Evolutionary conservation across 2,329 filamentous ascomycete species (phyloP).

Genomic region (Phoma sp.): DNA sequence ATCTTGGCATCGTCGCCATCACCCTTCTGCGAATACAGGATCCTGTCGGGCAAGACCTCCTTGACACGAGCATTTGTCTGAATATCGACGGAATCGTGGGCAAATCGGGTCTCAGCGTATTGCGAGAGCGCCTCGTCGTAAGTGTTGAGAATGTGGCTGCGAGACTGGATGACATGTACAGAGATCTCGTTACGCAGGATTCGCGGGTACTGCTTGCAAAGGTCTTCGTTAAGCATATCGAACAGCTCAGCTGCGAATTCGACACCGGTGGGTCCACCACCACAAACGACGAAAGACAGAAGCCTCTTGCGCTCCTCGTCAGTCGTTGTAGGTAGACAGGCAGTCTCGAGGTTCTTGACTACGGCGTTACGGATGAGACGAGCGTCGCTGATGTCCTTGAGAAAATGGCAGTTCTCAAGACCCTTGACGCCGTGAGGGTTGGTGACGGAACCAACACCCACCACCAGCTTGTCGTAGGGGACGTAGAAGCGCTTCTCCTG

Average conservation of each 20-base stretch:
- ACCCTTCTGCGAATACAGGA: constrained; percentile 82
- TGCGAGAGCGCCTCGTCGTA: constrained; percentile 94
- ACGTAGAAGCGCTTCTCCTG: constrained; percentile 86
- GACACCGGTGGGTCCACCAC: constrained; percentile 93
- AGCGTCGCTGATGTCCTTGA: constrained; percentile 95
- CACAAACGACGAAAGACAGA: constrained; percentile 94
- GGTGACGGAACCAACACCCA: constrained; percentile 89
- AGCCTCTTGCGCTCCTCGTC: constrained; percentile 87
- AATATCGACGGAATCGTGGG: constrained; percentile 88
- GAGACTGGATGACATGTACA: constrained; percentile 93
- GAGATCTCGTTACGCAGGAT: constrained; percentile 97
- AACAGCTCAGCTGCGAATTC: constrained; percentile 97
- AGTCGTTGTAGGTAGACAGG: constrained; percentile 88
- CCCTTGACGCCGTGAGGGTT: constrained; percentile 97
- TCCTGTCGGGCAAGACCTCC: constrained; percentile 82
- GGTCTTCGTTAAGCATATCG: constrained; percentile 94
- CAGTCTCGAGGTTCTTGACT: constrained; percentile 85
- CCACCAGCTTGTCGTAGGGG: constrained; percentile 94
- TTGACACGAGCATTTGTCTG: constrained; percentile 92
- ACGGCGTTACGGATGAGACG: constrained; percentile 87
- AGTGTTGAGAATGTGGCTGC: constrained; percentile 94
- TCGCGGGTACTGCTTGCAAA: constrained; percentile 75
- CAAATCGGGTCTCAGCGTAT: constrained; percentile 90
- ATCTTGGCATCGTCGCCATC: constrained; percentile 69
- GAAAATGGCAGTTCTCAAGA: constrained; percentile 88